Base-by-base conservation (phyloP, 768 basidiomycete species). In the Gloeophyllum trabeum region DNA sequence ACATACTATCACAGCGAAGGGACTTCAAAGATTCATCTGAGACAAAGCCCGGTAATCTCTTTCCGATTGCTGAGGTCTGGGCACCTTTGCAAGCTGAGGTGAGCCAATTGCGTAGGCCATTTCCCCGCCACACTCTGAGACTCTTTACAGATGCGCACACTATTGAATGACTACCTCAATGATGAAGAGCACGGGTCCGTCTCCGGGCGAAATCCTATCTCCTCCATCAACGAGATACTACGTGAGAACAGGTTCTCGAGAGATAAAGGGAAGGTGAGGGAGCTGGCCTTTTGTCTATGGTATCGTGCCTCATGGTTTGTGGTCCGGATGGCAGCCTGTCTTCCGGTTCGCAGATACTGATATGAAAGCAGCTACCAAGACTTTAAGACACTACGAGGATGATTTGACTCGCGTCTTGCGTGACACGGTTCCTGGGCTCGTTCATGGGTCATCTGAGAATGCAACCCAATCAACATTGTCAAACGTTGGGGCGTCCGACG, bases 321-420 rank as follows among this genome's bases (percentile, higher is more conserved):
- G 89, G 40, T 93, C 98, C 56, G 73, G 76, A 24, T 14, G 20
- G 6, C 53, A 96, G 92, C 67, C 76, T 40, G 72, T 93, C 36
- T 98, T 97, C 68, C 81, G 89, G 40, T 93, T 99, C 56, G 73
- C 76, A 24, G 94, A 99, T 48, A 90, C 92, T 14, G 91, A 98
- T 57, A 50, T 65, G 23, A 94, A 89, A 57, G 56, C 70, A 14
- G 70, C 79, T 4, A 70, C 64, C 43, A 89, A 81, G 51, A 61
- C 68, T 7, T 73, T 97, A 35, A 78, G 76, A 50, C 61, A 63
- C 4, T 77, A 91, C 50, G 93, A 97, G 62, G 88, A 94, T 44
- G 81, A 84, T 36, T 71, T 99, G 22, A 84, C 80, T 18, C 72
- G 75, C 28, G 76, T 88, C 1, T 70, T 99, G 22, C 84, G 83